Conservation (phyloP, 257 asterid genomes). For the Oldenlandia corymbosa region DNA sequence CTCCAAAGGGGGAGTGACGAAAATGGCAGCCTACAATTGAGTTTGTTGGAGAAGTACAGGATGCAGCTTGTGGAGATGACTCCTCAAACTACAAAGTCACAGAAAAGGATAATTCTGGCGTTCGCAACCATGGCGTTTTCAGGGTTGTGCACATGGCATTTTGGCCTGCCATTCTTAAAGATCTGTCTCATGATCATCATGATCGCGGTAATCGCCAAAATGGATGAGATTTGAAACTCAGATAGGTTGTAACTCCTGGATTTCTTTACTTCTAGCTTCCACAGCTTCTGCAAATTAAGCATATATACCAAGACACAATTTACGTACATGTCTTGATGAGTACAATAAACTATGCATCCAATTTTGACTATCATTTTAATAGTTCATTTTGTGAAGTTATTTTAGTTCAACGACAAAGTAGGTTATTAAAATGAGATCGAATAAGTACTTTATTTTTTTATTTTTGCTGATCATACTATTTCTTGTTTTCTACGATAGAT, state of each 20-base stretch:
- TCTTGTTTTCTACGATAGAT: no score
- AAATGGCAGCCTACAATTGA: constrained; percentile 12
- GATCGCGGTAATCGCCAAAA: constrained; percentile 3
- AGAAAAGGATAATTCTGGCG: constrained; percentile 19
- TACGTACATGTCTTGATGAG: no score
- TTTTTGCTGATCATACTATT: no score
- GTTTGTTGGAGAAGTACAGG: constrained; percentile 11
- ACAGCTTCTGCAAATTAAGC: neutral
- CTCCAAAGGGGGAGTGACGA: constrained; percentile 4
- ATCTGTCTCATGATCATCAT: constrained; percentile 14
- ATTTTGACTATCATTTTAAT: no score
- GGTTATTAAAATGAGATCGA: no score
- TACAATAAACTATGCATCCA: no score
- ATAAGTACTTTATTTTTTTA: no score
- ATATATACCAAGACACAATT: neutral
- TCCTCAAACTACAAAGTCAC: constrained; percentile 13
- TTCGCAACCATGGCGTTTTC: constrained; percentile 23
- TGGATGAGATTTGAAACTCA: constrained; percentile 8
- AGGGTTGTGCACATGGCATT: constrained; percentile 15
- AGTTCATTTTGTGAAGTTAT: no score
- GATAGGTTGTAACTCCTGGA: neutral
- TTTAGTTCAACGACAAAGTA: no score
- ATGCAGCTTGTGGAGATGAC: constrained; percentile 21
- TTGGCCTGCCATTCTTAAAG: constrained; percentile 3
- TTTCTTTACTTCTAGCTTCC: no score